Conservation (phyloP, 108 stramenopile genomes). For the Ochromonas danica region DNA sequence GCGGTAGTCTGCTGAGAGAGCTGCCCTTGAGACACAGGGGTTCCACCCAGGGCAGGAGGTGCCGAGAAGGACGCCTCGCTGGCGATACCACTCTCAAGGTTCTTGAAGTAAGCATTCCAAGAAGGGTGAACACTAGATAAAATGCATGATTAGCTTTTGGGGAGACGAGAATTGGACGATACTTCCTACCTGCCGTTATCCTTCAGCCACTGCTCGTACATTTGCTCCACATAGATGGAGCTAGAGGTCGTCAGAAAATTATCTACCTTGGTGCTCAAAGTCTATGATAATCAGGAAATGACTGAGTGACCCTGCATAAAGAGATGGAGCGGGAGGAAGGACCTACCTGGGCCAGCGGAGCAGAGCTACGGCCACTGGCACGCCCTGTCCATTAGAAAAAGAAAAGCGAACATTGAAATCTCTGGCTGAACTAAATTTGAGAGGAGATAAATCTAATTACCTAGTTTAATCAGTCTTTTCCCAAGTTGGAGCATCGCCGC, state of each 20-base stretch:
- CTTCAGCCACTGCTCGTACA: conserved; percentile 57
- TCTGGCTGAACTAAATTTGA: no score
- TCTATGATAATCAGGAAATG: no score
- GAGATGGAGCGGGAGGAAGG: no score
- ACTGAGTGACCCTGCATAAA: no score
- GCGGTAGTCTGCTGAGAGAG: neutral
- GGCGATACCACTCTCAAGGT: conserved; percentile 47
- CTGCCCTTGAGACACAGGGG: neutral
- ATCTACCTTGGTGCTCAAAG: conserved; percentile 33
- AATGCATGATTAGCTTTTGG: neutral
- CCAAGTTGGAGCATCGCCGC: no score
- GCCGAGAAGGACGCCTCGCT: conserved; percentile 37
- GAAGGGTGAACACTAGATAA: conserved; percentile 53
- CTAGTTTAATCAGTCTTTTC: no score
- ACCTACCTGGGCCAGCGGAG: no score
- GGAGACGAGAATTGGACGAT: neutral
- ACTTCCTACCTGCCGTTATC: conserved; percentile 43
- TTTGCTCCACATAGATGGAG: conserved; percentile 61
- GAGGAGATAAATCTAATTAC: no score
- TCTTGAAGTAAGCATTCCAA: conserved; percentile 59
- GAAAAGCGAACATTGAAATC: no score
- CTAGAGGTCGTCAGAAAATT: conserved; percentile 42
- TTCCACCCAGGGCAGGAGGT: neutral
- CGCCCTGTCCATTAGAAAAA: no score
- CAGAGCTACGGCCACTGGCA: no score